Evolutionary conservation across 1,284 basidiomycete genomes (phyloP), one percentile per base, ranked within the genome.

Genomic region (Boletellus deceptivus): DNA sequence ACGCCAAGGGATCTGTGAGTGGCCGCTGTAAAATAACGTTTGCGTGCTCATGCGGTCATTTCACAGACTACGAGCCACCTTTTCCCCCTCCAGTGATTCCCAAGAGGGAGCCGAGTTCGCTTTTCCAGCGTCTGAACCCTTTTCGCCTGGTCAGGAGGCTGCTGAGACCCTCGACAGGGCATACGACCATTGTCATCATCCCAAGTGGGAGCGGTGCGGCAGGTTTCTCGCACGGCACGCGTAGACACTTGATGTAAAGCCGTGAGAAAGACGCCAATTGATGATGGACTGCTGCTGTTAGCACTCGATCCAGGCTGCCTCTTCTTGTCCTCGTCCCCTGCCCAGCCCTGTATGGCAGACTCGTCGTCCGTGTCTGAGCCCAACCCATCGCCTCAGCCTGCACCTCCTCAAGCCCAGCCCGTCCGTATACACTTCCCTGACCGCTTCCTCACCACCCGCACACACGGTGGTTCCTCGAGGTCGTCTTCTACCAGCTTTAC

Each of bases 341-440:
- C 34, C 34, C 34, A 31, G 6, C 24, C 25, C 16, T n/a, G 24
- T 10, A 62, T 66, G 59, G 49, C 48, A 36, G 53, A 59, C 34
- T 39, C 18, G 43, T n/a, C 43, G 35, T 48, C 42, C 24, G 25
- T 17, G 41, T 49, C 51, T 40, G 57, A 59, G 34, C 42, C 53
- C 27, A 43, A 49, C 45, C 33, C 39, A 17, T 43, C 46, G 10
- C 39, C 59, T 25, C 50, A 27, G 17, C 50, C 45, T 37, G 20
- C 24, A 11, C 11, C 49, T 24, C 33, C 59, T 27, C 51, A 48
- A 33, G 22, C 53, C 3, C 53, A 55, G 14, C 24, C 55, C 36
- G 54, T 61, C 43, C 68, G 58, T 34, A 69, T 68, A 50, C 67
- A 43, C 22, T 57, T 70, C 37, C 54, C 67, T 0, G 56, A 65